Base-by-base conservation (phyloP, 169 alveolate genomes). In the Eimeria falciformis region DNA sequence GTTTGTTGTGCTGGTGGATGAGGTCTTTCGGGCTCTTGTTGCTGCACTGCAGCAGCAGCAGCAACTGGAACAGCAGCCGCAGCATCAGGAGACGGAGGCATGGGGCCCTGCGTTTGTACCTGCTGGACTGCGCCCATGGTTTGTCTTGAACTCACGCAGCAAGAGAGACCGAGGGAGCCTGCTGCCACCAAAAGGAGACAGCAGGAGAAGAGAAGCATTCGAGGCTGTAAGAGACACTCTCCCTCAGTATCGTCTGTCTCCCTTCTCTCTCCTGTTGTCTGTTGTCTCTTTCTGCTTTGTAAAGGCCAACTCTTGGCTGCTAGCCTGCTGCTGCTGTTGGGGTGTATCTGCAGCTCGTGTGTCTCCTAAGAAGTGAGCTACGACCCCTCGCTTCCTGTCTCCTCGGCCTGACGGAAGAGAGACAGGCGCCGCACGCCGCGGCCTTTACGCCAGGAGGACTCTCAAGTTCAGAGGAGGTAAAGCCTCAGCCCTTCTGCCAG, bases 31-130 rank as follows among this genome's bases (percentile, higher is more conserved):
- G 50, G 55, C 14, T 1, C 7, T 71, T 71, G 50, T 56, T 40
- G 9, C 58, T 29, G 50, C 82, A 4, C 55, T 71, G 82, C 82
- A 71, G 56, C 82, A 71, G 82, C 82, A 71, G 82, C 82, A 71
- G 82, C 82, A 71, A 17, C 82, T 37, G 82, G 46, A 71, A 56
- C 82, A 71, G 56, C 56, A 37, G 56, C 71, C 9, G 71, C 71
- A 7, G 71, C 56, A 71, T 23, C 25, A 5, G 82, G 55, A 71
- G 25, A 56, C 14, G 6, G 82, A 56, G 23, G 12, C 82, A 12
- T 71, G 82, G 82, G 82, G 82, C 27, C 82, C 82, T 33, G n/a
- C 2, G 82, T 71, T 71, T 71, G 3, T 71, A 12, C 82, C 82
- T 37, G 29, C 27, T 6, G 82, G 25, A 17, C 55, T 71, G 56